A percentile compares a stretch with the other conserved stretches of the same genome.
Conservation (phyloP, 75 land plant species). For the Larix kaempferi region DNA sequence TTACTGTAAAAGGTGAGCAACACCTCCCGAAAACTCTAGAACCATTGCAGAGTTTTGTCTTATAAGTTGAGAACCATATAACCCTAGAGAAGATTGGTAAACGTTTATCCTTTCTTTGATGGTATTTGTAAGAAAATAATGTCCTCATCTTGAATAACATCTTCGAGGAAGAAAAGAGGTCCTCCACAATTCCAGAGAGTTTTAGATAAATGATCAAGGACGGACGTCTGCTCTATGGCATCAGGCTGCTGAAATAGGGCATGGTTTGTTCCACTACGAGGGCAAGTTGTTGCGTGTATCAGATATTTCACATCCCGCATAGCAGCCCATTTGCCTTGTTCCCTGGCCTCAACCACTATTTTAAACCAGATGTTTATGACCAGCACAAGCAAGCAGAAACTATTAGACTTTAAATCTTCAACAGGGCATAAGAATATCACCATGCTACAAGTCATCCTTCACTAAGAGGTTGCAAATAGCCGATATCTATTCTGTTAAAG, state of each 20-base stretch:
- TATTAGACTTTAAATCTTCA: too few species aligned
- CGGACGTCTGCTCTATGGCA: neutral
- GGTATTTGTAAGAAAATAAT: neutral
- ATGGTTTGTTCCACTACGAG: neutral
- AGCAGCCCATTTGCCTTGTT: neutral
- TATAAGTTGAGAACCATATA: neutral
- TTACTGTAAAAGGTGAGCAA: too few species aligned
- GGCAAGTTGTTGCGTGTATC: neutral
- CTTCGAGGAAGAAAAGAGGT: neutral
- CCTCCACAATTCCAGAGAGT: neutral
- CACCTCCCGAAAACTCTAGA: too few species aligned
- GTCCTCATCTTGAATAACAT: neutral
- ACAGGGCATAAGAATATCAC: too few species aligned
- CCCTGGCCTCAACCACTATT: neutral
- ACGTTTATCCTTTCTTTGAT: neutral
- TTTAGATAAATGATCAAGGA: neutral
- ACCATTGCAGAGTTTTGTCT: too few species aligned
- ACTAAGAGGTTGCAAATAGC: too few species aligned
- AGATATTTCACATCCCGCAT: neutral
- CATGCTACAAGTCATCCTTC: too few species aligned
- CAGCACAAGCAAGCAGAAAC: too few species aligned
- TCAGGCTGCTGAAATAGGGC: neutral
- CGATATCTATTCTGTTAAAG: too few species aligned
- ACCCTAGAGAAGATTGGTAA: neutral
- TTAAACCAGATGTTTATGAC: too few species aligned